Evolutionary conservation across 1,284 basidiomycete species (phyloP), one percentile per base, ranked within the genome.

Genomic region (Phylloporus sp.): DNA sequence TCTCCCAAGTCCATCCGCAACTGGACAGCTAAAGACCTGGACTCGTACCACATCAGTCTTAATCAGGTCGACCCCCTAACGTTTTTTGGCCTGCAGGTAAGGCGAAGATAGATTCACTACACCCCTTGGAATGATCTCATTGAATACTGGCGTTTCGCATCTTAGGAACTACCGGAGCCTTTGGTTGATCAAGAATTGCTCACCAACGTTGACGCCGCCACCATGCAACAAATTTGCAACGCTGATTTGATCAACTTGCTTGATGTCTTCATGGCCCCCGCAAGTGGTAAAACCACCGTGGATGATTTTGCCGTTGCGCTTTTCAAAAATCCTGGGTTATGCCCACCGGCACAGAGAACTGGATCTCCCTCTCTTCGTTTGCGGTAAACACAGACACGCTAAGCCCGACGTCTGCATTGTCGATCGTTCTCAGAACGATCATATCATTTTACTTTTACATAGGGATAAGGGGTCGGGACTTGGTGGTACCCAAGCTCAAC

Each of bases 121-220:
- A 41, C 12, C 4, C 39, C 15, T 17, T 41, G n/a, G n/a, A n/a
- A n/a, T n/a, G n/a, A n/a, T n/a, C n/a, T n/a, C n/a, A n/a, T n/a
- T n/a, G n/a, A n/a, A n/a, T n/a, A n/a, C n/a, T 15, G 41, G 41
- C 41, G 17, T 43, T 43, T 43, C 8, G 41, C 41, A 19, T 43
- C 41, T 19, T 8, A 43, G 39, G 41, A 43, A 19, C 20, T 20
- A 20, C 43, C 69, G 68, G 69, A 41, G 52, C 66, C 77, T 68
- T 70, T 65, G 5, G 58, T 66, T 14, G 49, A n/a, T 35, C 29
- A 20, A 57, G 32, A 57, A 20, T 10, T 37, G 32, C 17, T 56
- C 5, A 12, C 19, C 56, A 25, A n/a, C 14, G 27, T 29, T 20
- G 52, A 55, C 10, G 29, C 47, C 14, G 25, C 11, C 8, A 12